These are phyloP conservation scores for Serendipita sp. DNA, from an alignment of 768 basidiomycete genomes.

Conservation along the genomic window DNA sequence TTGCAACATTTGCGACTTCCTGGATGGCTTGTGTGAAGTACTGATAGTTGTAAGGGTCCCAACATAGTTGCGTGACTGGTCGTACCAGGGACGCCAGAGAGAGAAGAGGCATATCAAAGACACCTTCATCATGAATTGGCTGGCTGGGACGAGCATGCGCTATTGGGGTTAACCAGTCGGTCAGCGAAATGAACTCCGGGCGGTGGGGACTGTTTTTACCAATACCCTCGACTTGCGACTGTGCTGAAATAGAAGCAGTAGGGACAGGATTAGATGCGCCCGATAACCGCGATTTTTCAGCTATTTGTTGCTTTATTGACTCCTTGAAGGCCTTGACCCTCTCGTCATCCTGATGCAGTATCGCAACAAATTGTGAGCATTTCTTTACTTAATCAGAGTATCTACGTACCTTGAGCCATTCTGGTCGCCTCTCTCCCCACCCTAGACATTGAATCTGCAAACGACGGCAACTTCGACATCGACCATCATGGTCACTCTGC, in stretches of 20 bases:
- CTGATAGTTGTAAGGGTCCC: neutral
- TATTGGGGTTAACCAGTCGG: no score
- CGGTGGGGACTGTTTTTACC: no score
- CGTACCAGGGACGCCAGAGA: neutral
- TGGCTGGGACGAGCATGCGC: neutral
- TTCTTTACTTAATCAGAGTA: neutral
- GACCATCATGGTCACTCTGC: neutral
- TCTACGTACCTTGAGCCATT: neutral
- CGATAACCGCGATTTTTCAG: no score
- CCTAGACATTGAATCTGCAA: neutral
- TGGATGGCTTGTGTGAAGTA: neutral
- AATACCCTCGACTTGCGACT: no score
- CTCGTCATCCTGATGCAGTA: neutral
- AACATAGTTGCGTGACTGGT: neutral
- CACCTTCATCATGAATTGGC: neutral
- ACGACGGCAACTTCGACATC: neutral
- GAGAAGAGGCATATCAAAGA: neutral
- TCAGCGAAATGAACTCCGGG: no score
- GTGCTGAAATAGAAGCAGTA: no score
- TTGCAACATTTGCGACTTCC: neutral
- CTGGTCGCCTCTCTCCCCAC: constrained; percentile 2
- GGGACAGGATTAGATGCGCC: no score
- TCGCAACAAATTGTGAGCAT: no score
- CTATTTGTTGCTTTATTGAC: neutral
- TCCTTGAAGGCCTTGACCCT: neutral